Conservation (phyloP, 2,329 filamentous ascomycete genomes). For the Nemania abortiva region DNA sequence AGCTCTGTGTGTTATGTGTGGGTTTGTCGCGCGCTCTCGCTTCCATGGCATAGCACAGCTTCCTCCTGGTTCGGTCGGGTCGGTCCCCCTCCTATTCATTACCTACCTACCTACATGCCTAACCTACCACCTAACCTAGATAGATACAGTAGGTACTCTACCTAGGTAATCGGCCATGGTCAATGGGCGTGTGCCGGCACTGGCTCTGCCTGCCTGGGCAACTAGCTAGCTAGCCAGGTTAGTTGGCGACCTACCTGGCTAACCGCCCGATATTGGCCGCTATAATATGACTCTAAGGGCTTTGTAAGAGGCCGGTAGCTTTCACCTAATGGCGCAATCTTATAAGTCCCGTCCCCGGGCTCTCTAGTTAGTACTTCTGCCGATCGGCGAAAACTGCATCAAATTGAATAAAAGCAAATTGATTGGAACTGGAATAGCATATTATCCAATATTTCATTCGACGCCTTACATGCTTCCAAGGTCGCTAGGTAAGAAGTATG, state of each 20-base stretch:
- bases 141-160: no score
- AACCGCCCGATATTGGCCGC: slow-evolving; percentile 12
- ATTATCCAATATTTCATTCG: slow-evolving; percentile 4
- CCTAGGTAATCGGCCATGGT: no score
- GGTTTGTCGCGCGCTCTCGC: slow-evolving; percentile 1
- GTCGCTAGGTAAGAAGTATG: neutral
- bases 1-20: no score
- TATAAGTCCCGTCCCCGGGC: neutral
- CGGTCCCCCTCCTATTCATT: neutral
- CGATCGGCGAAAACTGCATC: slow-evolving; percentile 18
- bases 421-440: slow-evolving; percentile 12
- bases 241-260: neutral
- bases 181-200: neutral
- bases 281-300: slow-evolving; percentile 30
- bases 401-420: slow-evolving; percentile 7
- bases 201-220: neutral
- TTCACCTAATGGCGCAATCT: slow-evolving; percentile 28
- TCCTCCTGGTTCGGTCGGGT: neutral
- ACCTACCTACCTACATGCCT: neutral
- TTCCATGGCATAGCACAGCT: no score
- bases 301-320: slow-evolving; percentile 8
- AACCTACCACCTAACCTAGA: neutral
- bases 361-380: slow-evolving; percentile 3
- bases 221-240: neutral
- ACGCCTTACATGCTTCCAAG: neutral